phyloP scores from a whole-genome alignment of 768 basidiomycete species.

The Trametes coccinea region DNA sequence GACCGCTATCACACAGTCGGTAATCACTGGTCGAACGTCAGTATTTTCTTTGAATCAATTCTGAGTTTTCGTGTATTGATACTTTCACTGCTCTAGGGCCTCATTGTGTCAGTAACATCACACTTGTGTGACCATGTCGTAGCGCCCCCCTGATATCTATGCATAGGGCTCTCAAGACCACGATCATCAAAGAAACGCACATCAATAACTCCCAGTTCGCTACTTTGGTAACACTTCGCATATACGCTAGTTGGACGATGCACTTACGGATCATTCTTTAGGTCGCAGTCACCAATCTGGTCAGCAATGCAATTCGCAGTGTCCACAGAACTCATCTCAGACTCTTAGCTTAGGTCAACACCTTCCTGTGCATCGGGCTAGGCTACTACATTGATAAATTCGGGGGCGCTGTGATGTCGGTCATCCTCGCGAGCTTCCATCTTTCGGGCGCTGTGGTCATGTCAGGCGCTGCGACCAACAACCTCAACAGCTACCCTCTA shows the following conservation, averaged over 20 bases:
- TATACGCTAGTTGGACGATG: neutral
- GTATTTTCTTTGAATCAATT: slow-evolving; percentile 6
- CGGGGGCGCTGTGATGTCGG: slow-evolving; percentile 40
- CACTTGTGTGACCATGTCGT: too few relatives aligned
- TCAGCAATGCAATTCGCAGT: slow-evolving; percentile 12
- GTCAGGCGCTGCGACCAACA: slow-evolving; percentile 41
- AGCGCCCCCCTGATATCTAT: neutral
- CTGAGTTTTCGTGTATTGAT: neutral
- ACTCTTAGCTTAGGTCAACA: slow-evolving; percentile 36
- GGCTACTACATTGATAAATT: slow-evolving; percentile 45
- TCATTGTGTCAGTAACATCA: slow-evolving; percentile 36
- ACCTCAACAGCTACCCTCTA: slow-evolving; percentile 40
- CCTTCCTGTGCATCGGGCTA: slow-evolving; percentile 42
- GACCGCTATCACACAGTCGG: slow-evolving; percentile 32
- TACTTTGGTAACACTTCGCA: slow-evolving; percentile 34
- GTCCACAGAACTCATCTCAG: neutral
- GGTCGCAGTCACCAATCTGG: slow-evolving; percentile 41
- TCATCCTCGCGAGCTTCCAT: slow-evolving; percentile 40
- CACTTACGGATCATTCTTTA: slow-evolving; percentile 11
- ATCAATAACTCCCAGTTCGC: slow-evolving; percentile 49
- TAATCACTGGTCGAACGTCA: slow-evolving; percentile 45
- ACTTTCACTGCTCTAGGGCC: slow-evolving; percentile 29
- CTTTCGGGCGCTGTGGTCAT: slow-evolving; percentile 38
- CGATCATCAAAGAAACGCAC: slow-evolving; percentile 42
- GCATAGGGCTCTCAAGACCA: slow-evolving; percentile 41